A percentile compares a stretch with the other conserved stretches of the same genome.
phyloP scores from a whole-genome alignment of 2,329 filamentous ascomycete species.

The Claviceps cyperi region DNA sequence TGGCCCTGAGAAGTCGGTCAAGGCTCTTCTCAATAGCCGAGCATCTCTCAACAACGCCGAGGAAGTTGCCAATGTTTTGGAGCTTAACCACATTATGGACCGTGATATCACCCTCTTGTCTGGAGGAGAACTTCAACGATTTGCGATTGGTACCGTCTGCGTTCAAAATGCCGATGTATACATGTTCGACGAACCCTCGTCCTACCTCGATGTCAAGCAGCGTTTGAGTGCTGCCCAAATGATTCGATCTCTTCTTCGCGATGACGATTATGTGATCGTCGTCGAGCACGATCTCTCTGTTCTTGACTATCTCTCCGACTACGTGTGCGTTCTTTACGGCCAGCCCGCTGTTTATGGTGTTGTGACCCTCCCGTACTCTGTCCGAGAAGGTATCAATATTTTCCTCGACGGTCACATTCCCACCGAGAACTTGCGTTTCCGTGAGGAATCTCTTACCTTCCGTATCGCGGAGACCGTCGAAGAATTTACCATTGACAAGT shows the following conservation, averaged over 20 bases:
- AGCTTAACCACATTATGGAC: constrained; percentile 78
- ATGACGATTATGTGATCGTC: constrained; percentile 92
- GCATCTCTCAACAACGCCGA: constrained; percentile 66
- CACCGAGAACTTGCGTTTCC: constrained; percentile 96
- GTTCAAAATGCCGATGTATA: constrained; percentile 96
- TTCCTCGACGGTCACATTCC: constrained; percentile 97
- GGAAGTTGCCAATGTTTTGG: constrained; percentile 69
- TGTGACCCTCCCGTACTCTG: constrained; percentile 86
- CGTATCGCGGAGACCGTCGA: constrained; percentile 81
- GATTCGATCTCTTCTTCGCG: constrained; percentile 77
- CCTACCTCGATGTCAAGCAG: constrained; percentile 98
- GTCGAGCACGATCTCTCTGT: constrained; percentile 99
- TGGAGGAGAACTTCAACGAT: constrained; percentile 95
- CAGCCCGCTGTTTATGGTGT: constrained; percentile 94
- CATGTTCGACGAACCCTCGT: constrained; percentile 99
- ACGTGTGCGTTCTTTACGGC: constrained; percentile 94
- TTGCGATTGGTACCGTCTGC: constrained; percentile 90
- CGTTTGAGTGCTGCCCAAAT: constrained; percentile 83
- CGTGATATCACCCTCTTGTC: constrained; percentile 84
- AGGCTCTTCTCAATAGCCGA: constrained; percentile 61
- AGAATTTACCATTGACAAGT: constrained; percentile 74
- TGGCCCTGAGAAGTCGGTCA: constrained; percentile 65
- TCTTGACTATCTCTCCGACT: constrained; percentile 96
- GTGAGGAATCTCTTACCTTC: constrained; percentile 93
- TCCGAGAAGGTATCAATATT: constrained; percentile 98